These are phyloP conservation scores for Geranium rotundifolium DNA, from an alignment of 345 rosid genomes.

Conservation along the genomic window DNA sequence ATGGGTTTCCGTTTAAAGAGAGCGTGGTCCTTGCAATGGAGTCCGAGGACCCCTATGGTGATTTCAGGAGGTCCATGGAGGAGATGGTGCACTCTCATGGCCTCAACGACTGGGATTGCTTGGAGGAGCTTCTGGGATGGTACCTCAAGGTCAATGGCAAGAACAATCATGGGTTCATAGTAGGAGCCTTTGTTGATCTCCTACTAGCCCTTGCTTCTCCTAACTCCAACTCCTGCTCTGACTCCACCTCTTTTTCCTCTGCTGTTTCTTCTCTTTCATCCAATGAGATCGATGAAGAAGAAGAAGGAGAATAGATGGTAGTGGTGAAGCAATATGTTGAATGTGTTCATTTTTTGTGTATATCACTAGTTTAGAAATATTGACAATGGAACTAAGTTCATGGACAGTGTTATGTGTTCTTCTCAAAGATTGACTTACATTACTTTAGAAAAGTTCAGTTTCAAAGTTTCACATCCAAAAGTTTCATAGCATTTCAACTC, in stretches of 20 bases:
- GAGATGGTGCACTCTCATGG: constrained; percentile 70
- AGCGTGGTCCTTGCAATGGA: constrained; percentile 59
- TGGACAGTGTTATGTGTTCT: neutral
- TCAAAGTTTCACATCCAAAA: neutral
- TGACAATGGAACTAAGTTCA: neutral
- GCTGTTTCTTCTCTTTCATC: constrained; percentile 33
- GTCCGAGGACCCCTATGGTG: constrained; percentile 64
- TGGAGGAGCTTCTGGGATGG: constrained; percentile 72
- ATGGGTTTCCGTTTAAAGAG: constrained; percentile 32
- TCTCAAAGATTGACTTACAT: too few relatives aligned
- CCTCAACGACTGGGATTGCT: constrained; percentile 57
- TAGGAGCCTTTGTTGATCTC: constrained; percentile 71
- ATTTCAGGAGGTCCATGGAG: constrained; percentile 84
- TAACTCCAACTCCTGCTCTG: neutral
- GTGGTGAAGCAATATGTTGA: constrained; percentile 7
- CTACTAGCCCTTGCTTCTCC: constrained; percentile 28
- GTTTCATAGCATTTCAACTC: too few relatives aligned
- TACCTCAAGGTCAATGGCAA: constrained; percentile 66
- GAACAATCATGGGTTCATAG: constrained; percentile 57
- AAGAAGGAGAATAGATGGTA: neutral
- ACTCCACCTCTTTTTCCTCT: constrained; percentile 30
- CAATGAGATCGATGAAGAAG: constrained; percentile 12
- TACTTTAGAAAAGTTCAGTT: neutral
- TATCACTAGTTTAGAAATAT: constrained; percentile 5
- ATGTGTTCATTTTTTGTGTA: constrained; percentile 8